These are phyloP conservation scores for Colletotrichum tamarilloi DNA, from an alignment of 2,329 filamentous ascomycete species.

Conservation along the genomic window DNA sequence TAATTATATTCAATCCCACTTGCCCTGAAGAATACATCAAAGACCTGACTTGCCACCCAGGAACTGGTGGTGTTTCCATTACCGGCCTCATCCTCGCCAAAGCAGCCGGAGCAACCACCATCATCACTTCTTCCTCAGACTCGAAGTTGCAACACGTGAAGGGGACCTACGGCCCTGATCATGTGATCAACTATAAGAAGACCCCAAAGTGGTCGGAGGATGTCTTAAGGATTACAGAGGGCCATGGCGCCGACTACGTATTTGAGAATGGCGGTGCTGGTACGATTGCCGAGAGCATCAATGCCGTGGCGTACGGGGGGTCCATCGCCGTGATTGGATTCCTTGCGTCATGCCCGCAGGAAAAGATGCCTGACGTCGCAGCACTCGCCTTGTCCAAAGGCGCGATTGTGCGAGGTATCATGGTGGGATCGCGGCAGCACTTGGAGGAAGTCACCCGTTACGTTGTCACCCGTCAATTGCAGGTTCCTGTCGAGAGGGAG, in stretches of 20 bases:
- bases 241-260: constrained; percentile 55
- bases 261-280: constrained; percentile 53
- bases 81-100: constrained; percentile 58
- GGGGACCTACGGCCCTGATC: constrained; percentile 52
- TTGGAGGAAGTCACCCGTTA: constrained; percentile 47
- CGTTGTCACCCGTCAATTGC: constrained; percentile 41
- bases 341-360: constrained; percentile 38
- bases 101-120: constrained; percentile 55
- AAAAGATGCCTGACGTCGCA: constrained; percentile 46
- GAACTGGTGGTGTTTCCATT: constrained; percentile 59
- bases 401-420: constrained; percentile 48
- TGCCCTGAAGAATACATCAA: too few relatives aligned
- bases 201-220: constrained; percentile 56
- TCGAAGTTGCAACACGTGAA: constrained; percentile 54
- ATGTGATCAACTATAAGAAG: constrained; percentile 61
- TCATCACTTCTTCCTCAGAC: constrained; percentile 63
- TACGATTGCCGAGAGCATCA: constrained; percentile 57
- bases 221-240: constrained; percentile 54
- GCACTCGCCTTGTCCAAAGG: constrained; percentile 42
- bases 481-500: constrained; percentile 46
- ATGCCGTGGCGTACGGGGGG: constrained; percentile 56
- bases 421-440: constrained; percentile 47
- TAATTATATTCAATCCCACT: constrained; percentile 4
- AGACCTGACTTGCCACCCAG: constrained; percentile 37
- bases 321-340: constrained; percentile 58